Evolutionary conservation across 169 alveolate genomes (phyloP).

Genomic region (Cryptosporidium meleagridis): DNA sequence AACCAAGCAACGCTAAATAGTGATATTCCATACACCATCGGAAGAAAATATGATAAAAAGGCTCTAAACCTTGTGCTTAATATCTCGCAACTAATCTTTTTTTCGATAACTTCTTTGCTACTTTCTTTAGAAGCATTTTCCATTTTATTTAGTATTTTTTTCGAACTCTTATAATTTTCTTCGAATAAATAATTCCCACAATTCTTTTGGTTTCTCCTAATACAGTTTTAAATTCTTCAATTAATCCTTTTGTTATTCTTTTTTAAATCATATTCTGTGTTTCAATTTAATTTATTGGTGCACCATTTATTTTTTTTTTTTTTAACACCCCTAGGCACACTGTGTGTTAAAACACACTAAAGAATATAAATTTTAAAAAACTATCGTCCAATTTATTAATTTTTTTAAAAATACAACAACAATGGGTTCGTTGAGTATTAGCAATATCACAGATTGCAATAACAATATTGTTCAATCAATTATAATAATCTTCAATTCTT

Average conservation of each 20-base stretch:
- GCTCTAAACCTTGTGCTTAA: conserved; percentile 70
- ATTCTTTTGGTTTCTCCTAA: neutral
- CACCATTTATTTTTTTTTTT: neutral
- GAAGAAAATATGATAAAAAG: conserved; percentile 64
- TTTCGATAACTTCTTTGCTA: neutral
- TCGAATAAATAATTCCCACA: neutral
- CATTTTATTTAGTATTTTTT: neutral
- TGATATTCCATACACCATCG: conserved; percentile 66
- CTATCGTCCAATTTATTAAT: neutral
- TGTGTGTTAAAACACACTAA: conserved; percentile 13
- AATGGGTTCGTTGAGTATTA: neutral
- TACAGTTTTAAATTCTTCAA: neutral
- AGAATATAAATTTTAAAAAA: neutral
- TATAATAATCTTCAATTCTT: neutral
- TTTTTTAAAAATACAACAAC: neutral
- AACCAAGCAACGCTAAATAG: conserved; percentile 70
- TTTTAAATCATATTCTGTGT: neutral
- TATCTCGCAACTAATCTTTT: conserved; percentile 10
- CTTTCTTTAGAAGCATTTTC: neutral
- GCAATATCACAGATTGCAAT: no score
- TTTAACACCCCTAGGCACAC: conserved; percentile 37
- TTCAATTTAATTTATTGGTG: neutral
- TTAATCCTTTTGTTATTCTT: neutral
- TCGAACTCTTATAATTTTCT: neutral
- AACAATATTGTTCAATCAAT: neutral